Evolutionary conservation across 106 monocot genomes (phyloP).

Genomic region (Dendrobium catenatum): DNA sequence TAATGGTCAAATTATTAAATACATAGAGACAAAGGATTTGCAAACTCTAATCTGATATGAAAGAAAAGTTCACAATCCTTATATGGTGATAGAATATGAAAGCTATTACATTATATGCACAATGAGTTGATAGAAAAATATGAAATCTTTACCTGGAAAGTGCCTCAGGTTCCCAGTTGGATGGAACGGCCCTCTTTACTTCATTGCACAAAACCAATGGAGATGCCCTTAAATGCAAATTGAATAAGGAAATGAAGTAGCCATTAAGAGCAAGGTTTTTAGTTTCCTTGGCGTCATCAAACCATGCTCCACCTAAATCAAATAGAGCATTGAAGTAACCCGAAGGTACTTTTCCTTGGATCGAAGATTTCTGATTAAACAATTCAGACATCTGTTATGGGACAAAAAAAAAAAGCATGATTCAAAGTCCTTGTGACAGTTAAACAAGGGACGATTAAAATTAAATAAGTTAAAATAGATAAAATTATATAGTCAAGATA

Average conservation of each 20-base stretch:
- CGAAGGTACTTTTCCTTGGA: slow-evolving; percentile 92
- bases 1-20: background rate
- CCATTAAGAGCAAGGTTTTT: slow-evolving; percentile 83
- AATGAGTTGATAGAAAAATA: background rate
- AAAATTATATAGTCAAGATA: background rate
- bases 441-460: background rate
- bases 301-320: slow-evolving; percentile 76
- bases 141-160: slow-evolving; percentile 46
- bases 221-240: slow-evolving; percentile 71
- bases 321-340: slow-evolving; percentile 94
- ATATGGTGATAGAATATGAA: background rate
- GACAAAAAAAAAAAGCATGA: background rate
- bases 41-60: background rate
- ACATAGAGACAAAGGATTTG: background rate
- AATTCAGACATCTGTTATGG: slow-evolving; percentile 78
- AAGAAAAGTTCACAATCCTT: background rate
- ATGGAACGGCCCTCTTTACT: slow-evolving; percentile 78
- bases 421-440: background rate
- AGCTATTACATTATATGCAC: background rate
- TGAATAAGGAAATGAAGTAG: slow-evolving; percentile 83
- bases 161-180: slow-evolving; percentile 75
- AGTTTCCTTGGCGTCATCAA: slow-evolving; percentile 63
- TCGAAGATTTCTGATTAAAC: slow-evolving; percentile 73
- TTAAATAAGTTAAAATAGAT: background rate
- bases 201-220: slow-evolving; percentile 66